A percentile compares a stretch with the other conserved stretches of the same genome.
phyloP scores from a whole-genome alignment of 2,329 filamentous ascomycete species.

The Blumeria hordei region DNA sequence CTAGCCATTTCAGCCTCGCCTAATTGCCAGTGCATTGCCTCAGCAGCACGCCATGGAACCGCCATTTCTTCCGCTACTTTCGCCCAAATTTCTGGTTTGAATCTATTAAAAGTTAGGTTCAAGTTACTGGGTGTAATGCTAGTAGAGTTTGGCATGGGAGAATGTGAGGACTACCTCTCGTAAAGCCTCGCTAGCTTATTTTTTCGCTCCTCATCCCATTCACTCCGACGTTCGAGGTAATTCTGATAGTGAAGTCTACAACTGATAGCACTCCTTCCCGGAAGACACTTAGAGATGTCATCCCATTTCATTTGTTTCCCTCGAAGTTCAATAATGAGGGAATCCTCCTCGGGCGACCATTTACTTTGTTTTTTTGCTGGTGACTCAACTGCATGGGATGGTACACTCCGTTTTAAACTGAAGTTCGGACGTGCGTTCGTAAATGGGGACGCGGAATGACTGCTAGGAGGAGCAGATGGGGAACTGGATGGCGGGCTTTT shows the following conservation, averaged over 20 bases:
- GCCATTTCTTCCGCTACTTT: slow-evolving; percentile 89
- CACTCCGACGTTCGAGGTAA: slow-evolving; percentile 74
- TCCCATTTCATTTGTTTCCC: slow-evolving; percentile 96
- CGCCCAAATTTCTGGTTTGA: slow-evolving; percentile 95
- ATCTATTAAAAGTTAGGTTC: slow-evolving; percentile 26
- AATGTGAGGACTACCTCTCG: slow-evolving; percentile 43
- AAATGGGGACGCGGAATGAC: slow-evolving; percentile 8
- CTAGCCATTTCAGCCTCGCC: slow-evolving; percentile 86
- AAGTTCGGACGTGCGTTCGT: slow-evolving; percentile 7
- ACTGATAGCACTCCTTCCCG: slow-evolving; percentile 78
- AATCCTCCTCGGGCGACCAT: slow-evolving; percentile 84
- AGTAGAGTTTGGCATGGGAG: neutral
- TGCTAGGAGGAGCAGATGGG: slow-evolving; percentile 10
- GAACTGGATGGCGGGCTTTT: slow-evolving; percentile 15
- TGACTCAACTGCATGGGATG: slow-evolving; percentile 31
- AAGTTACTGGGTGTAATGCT: slow-evolving; percentile 2
- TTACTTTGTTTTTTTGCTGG: slow-evolving; percentile 90
- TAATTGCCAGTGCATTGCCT: slow-evolving; percentile 96
- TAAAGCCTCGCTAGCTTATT: slow-evolving; percentile 89
- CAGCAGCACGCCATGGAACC: slow-evolving; percentile 81
- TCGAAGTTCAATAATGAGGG: slow-evolving; percentile 76
- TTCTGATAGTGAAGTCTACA: slow-evolving; percentile 93
- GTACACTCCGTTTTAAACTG: slow-evolving; percentile 25
- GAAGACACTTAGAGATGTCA: slow-evolving; percentile 78
- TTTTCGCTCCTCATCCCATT: slow-evolving; percentile 95